A percentile compares a stretch with the other conserved stretches of the same genome.
phyloP scores from a whole-genome alignment of 257 asterid species.

The Solanum verrucosum region DNA sequence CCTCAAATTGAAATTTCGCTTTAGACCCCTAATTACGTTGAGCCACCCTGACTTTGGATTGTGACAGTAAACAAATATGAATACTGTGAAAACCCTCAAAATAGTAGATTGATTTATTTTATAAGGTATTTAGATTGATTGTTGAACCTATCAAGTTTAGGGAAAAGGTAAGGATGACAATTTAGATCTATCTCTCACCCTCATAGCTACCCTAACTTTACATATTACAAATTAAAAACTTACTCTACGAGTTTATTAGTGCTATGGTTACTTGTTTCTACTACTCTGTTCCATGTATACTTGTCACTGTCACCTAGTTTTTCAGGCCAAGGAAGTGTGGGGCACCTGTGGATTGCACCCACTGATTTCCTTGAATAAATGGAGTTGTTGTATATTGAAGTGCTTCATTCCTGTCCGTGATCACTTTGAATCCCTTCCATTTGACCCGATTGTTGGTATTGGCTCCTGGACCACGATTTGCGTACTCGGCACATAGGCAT shows the following conservation, averaged over 20 bases:
- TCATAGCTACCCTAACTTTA: not conserved
- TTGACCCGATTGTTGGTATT: constrained; percentile 19
- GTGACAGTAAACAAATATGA: not conserved
- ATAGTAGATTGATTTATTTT: not conserved
- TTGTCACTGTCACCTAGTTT: not conserved
- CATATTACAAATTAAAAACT: not conserved
- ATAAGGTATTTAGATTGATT: not conserved
- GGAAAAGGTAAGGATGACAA: constrained; percentile 13
- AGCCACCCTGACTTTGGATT: too few relatives aligned
- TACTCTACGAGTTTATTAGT: not conserved
- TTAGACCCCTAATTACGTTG: too few relatives aligned
- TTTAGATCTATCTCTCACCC: constrained; percentile 8
- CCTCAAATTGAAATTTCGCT: too few relatives aligned
- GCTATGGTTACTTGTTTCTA: not conserved
- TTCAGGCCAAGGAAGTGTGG: constrained; percentile 24
- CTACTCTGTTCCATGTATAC: not conserved
- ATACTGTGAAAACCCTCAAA: not conserved
- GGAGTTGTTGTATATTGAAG: constrained; percentile 20
- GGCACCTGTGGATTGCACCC: constrained; percentile 12
- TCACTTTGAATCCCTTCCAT: constrained; percentile 33
- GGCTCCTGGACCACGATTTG: constrained; percentile 30
- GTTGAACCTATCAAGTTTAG: not conserved
- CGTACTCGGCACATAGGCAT: constrained; percentile 18
- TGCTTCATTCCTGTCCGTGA: constrained; percentile 17
- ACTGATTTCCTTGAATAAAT: constrained; percentile 23